Conservation (phyloP, 1,284 basidiomycete genomes). For the Irpex rosettiformis region DNA sequence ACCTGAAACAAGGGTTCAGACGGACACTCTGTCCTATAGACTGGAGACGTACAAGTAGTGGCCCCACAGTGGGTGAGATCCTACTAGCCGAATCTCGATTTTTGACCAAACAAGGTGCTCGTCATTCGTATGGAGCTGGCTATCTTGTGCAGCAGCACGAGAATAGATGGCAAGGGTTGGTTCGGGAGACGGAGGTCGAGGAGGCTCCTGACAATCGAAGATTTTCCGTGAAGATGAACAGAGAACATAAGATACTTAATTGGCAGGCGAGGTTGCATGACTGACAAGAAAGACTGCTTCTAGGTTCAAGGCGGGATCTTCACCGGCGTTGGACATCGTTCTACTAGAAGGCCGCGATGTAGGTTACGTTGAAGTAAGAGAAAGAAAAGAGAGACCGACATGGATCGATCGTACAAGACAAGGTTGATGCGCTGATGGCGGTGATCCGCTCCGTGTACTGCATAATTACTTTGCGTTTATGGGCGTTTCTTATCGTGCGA, state of each 20-base stretch:
- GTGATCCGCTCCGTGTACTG: background rate
- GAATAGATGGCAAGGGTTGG: slow-evolving; percentile 48
- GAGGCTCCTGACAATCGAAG: slow-evolving; percentile 33
- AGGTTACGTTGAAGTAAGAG: background rate
- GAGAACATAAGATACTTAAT: slow-evolving; percentile 1
- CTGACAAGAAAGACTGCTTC: slow-evolving; percentile 15
- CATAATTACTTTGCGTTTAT: background rate
- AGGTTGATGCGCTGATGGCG: background rate
- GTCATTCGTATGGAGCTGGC: slow-evolving; percentile 5
- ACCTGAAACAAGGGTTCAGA: slow-evolving; percentile 56
- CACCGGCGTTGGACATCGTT: slow-evolving; percentile 5
- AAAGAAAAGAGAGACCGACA: background rate
- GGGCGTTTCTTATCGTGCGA: background rate
- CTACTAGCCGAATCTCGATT: slow-evolving; percentile 75
- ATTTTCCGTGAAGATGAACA: slow-evolving; percentile 29
- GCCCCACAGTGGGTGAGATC: slow-evolving; percentile 88
- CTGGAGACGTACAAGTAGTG: slow-evolving; percentile 84
- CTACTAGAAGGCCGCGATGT: background rate
- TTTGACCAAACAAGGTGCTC: slow-evolving; percentile 34
- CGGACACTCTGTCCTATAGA: too few species aligned
- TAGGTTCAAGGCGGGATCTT: slow-evolving; percentile 7
- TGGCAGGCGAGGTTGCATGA: background rate
- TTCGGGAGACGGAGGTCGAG: slow-evolving; percentile 58
- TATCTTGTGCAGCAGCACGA: slow-evolving; percentile 27
- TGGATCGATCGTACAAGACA: background rate